Base-by-base conservation (phyloP, 1,139 yeast genomes). In the Yamadazyma membranifaciens region DNA sequence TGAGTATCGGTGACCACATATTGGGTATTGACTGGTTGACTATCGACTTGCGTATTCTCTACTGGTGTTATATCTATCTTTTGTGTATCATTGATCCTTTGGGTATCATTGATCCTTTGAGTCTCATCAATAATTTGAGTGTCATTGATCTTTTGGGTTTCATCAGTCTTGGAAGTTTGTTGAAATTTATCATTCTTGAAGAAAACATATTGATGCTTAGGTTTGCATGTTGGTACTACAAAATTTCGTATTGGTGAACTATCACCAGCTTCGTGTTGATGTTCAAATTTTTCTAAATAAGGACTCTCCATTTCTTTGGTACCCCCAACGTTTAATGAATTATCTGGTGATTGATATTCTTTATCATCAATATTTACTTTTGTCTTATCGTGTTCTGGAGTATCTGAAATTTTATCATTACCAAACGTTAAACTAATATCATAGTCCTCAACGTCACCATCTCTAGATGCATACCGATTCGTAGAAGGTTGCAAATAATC, bases 381-480 rank as follows among this genome's bases (percentile, higher is more conserved):
- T 10, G 10, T 16, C 12, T 30, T 34, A 13, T 43, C 24, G 7
- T 20, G 24, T 20, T 20, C 22, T 35, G 45, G 20, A 6, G 44
- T 38, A 7, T 41, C 40, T 2, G 31, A 26, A 5, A 35, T 12
- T 13, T 13, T 12, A 20, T 55, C 60, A 37, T 48, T 47, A 1
- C 58, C 63, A 45, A 60, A 60, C 7, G 57, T 52, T 37, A 60
- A 45, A 40, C 62, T 59, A 39, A 47, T 47, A 33, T 55, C 49
- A 41, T 39, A 40, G 29, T 49, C 56, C 14, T 46, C 45, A 13
- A n/a, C 12, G 9, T 9, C 14, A 9, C 7, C 29, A n/a, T 26
- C 20, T 9, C n/a, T 14, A 11, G 24, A 20, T n/a, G 15, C 16
- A 17, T 34, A 24, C 24, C 36, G 3, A 12, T 27, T 27, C 4